Evolutionary conservation across 1,284 basidiomycete species (phyloP), one percentile per base, ranked within the genome.

Genomic region (Leccinum pseudoinsigne): DNA sequence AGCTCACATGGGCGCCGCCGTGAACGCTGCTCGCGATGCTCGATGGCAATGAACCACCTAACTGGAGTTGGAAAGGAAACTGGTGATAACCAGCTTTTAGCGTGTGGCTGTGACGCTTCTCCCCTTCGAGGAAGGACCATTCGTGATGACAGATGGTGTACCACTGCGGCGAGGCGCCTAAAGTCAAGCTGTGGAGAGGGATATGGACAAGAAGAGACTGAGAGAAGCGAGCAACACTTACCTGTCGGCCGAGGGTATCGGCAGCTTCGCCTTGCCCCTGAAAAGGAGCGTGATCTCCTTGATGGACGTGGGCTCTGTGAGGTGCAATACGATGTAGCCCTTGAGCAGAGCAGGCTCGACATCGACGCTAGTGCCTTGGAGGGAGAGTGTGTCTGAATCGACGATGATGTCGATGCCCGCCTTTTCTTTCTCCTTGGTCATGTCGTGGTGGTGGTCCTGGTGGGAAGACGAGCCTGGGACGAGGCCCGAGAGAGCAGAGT

Each of bases 11-110:
- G 2, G 90, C 91, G 47, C 86, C 84, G 14, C 86, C 84, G 26
- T 81, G 76, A 0, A 80, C 80, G 64, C 79, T 79, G 5, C 90
- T 90, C 58, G 80, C 74, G 45, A 96, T 77, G 50, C 85, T 86
- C 1, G 93, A 93, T 0, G 95, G 95, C 3, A 97, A 81, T 10
- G 87, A 86, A 57, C 92, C 92, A 31, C 93, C 92, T 26, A 95
- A 80, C 62, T 88, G 84, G 61, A 96, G 84, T 71, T 90, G 89
- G 79, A 96, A 96, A 34, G 94, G 94, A 76, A 97, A 97, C 45
- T 88, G 80, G 70, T 94, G 93, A 53, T 85, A 86, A 16, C 93
- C 93, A n/a, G 90, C 89, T 77, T 96, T 96, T 75, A 97, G 87
- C 0, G 94, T 96, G 70, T 93, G 94, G 16, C 84, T 81, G 68